A percentile compares a stretch with the other conserved stretches of the same genome.
These are phyloP conservation scores for Thymus mandschuricus DNA, from an alignment of 257 asterid genomes.

Conservation along the genomic window DNA sequence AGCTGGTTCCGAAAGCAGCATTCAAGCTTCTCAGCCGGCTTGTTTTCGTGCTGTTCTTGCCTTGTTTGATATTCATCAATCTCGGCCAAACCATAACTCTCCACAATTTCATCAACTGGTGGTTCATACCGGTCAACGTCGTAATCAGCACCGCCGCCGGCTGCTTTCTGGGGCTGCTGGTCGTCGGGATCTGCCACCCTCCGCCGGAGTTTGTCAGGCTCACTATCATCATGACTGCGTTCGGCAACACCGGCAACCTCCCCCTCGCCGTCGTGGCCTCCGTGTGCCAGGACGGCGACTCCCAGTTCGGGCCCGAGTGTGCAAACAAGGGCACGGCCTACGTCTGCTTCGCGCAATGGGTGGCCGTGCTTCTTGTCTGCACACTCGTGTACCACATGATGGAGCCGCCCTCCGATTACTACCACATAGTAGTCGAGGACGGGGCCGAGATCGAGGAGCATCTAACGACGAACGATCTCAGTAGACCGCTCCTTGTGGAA, in stretches of 20 bases:
- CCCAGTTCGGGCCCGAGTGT: conserved; percentile 74
- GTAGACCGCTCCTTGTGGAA: conserved; percentile 86
- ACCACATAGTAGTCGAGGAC: conserved; percentile 44
- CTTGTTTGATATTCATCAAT: conserved; percentile 77
- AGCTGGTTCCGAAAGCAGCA: conserved; percentile 74
- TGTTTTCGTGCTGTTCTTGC: conserved; percentile 80
- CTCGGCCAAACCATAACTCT: conserved; percentile 79
- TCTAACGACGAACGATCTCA: conserved; percentile 45
- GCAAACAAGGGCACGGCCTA: conserved; percentile 69
- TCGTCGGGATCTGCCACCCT: conserved; percentile 67
- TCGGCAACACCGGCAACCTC: conserved; percentile 92
- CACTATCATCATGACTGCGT: conserved; percentile 80
- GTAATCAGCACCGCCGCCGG: conserved; percentile 74
- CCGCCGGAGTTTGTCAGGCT: conserved; percentile 79
- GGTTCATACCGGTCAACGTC: conserved; percentile 93
- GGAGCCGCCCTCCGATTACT: conserved; percentile 83
- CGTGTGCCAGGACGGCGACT: conserved; percentile 62
- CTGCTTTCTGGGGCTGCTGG: conserved; percentile 72
- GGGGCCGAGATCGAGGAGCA: conserved; percentile 59
- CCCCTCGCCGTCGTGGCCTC: conserved; percentile 92
- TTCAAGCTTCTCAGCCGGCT: conserved; percentile 89
- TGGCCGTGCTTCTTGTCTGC: conserved; percentile 82
- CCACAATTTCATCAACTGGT: conserved; percentile 66
- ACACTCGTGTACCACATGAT: conserved; percentile 98
- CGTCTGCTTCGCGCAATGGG: conserved; percentile 90